Base-by-base conservation (phyloP, 768 basidiomycete genomes). In the Trametes coccinea region DNA sequence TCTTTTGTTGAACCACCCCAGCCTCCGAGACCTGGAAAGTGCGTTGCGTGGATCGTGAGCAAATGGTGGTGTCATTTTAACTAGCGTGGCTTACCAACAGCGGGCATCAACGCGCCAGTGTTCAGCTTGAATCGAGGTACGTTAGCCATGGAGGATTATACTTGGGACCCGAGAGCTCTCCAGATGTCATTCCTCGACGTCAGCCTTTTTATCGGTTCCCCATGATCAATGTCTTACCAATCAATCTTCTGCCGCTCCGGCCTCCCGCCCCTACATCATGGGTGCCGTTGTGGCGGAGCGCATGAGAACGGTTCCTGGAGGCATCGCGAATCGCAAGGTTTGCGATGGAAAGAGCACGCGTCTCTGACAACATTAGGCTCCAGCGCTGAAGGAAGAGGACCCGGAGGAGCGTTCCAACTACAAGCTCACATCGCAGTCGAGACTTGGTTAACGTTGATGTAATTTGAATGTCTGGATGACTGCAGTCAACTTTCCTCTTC, bases 61-160 rank as follows among this genome's bases (percentile, higher is more conserved):
- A 7, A 10, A 46, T 33, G 45, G 33, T 4, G 2, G 39, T 17
- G 7, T 43, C 62, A 37, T 22, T 22, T 22, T 22, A 22, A 22
- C 22, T 22, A 22, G 22, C 22, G 22, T 22, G 22, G 22, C 22
- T 22, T 70, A 69, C 79, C 81, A 66, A 83, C 73, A 10, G 76
- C 74, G 29, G 80, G 80, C 66, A 80, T 77, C 37, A 67, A 56
- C 8, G 74, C 69, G 43, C 80, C 79, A 16, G 72, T 79, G 72
- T 79, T 80, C 63, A 81, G 70, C 59, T 72, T 76, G 70, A 77
- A 71, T 10, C 54, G 64, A 5, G 72, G 70, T 4, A 71, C 57
- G 45, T 68, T 46, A 17, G 68, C 65, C 69, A 75, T 73, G 40
- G 30, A 16, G 16, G 46, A 31, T 39, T 34, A 5, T 8, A n/a